Percentiles rank a stretch among this genome's conserved stretches.
Evolutionary conservation across 345 rosid genomes (phyloP).

Genomic region (Eutrema heterophyllum): DNA sequence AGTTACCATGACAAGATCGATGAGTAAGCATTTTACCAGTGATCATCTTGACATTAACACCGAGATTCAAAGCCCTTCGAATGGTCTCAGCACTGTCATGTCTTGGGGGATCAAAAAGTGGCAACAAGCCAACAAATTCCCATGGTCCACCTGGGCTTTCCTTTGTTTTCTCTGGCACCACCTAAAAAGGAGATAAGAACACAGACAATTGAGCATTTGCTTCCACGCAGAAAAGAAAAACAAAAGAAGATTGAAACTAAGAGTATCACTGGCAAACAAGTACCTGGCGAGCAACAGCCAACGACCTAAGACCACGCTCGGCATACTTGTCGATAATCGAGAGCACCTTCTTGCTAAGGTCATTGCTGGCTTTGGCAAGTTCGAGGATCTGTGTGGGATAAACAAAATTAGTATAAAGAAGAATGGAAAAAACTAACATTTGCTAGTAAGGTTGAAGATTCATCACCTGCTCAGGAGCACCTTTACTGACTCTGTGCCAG

Average conservation of each 20-base stretch:
- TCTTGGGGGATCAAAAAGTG: slow-evolving; percentile 98
- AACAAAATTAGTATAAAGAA: slow-evolving; percentile 8
- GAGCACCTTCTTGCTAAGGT: slow-evolving; percentile 73
- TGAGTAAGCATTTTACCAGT: slow-evolving; percentile 50
- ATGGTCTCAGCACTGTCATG: slow-evolving; percentile 99
- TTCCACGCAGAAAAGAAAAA: background rate
- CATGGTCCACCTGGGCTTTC: slow-evolving; percentile 84
- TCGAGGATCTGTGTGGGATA: slow-evolving; percentile 49
- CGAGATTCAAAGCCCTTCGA: slow-evolving; percentile 87
- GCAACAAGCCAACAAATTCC: slow-evolving; percentile 85
- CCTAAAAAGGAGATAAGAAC: slow-evolving; percentile 36
- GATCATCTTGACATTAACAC: slow-evolving; percentile 97
- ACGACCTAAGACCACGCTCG: slow-evolving; percentile 94
- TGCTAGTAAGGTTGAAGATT: background rate
- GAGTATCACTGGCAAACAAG: slow-evolving; percentile 1
- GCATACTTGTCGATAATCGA: slow-evolving; percentile 85
- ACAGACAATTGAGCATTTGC: background rate
- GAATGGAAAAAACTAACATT: background rate
- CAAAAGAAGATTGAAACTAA: background rate
- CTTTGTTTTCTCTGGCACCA: slow-evolving; percentile 79
- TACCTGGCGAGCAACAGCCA: slow-evolving; percentile 94
- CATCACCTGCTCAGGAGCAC: slow-evolving; percentile 85
- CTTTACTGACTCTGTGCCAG: slow-evolving; percentile 84
- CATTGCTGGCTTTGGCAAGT: slow-evolving; percentile 76
- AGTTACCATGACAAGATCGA: background rate